These are phyloP conservation scores for Moringa oleifera DNA, from an alignment of 345 rosid genomes.

Conservation along the genomic window DNA sequence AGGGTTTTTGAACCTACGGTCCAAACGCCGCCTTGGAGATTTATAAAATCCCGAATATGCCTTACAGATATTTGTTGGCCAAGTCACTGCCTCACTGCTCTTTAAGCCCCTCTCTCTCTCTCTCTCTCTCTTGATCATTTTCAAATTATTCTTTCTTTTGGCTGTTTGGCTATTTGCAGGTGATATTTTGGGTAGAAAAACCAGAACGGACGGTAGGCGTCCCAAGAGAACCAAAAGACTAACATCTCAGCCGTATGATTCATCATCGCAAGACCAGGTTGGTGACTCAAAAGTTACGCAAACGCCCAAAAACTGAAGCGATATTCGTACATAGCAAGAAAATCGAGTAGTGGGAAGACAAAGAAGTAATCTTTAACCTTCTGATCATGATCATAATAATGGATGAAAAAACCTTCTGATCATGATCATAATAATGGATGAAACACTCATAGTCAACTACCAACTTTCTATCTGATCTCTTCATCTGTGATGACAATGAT, in stretches of 20 bases:
- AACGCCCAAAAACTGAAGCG: too few relatives aligned
- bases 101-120: background rate
- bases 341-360: too few relatives aligned
- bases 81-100: background rate
- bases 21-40: slow-evolving; percentile 6
- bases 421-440: too few relatives aligned
- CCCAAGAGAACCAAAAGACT: slow-evolving; percentile 19
- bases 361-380: too few relatives aligned
- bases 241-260: slow-evolving; percentile 16
- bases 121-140: background rate
- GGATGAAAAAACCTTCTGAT: too few relatives aligned
- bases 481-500: too few relatives aligned
- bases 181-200: slow-evolving; percentile 9
- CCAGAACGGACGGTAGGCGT: slow-evolving; percentile 6
- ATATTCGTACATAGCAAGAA: too few relatives aligned
- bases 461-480: too few relatives aligned
- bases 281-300: background rate
- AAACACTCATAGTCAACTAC: too few relatives aligned
- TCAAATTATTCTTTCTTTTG: background rate
- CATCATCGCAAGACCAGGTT: slow-evolving; percentile 38
- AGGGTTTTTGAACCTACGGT: background rate
- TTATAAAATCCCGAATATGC: slow-evolving; percentile 9
- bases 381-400: too few relatives aligned
- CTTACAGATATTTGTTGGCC: slow-evolving; percentile 10
- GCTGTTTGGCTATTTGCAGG: background rate